Evolutionary conservation across 2,329 filamentous ascomycete species (phyloP).

Genomic region (Colletotrichum eremochloae): DNA sequence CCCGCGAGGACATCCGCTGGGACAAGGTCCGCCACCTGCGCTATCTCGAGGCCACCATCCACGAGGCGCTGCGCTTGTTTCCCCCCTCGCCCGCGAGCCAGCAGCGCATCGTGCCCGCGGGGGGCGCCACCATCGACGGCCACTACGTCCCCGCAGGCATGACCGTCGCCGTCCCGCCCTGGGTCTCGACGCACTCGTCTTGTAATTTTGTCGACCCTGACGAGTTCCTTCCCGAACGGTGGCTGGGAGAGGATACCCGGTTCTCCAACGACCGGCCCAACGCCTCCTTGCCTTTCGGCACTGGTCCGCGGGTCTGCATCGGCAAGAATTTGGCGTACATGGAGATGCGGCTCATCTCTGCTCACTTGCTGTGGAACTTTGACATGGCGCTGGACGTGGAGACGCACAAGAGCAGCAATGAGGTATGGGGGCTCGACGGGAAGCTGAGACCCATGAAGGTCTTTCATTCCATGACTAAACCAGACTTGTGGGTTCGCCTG

Average conservation of each 20-base stretch:
- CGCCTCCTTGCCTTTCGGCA: conserved; percentile 51
- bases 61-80: conserved; percentile 64
- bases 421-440: neutral
- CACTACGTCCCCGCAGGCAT: conserved; percentile 53
- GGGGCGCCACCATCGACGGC: conserved; percentile 53
- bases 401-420: conserved; percentile 17
- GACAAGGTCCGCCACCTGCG: conserved; percentile 52
- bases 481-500: neutral
- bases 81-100: conserved; percentile 62
- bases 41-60: conserved; percentile 66
- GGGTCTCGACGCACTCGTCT: conserved; percentile 21
- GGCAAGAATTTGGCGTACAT: conserved; percentile 58
- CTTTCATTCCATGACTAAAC: conserved; percentile 7
- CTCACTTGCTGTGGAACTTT: conserved; percentile 60
- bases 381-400: conserved; percentile 55
- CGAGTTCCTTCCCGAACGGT: conserved; percentile 54
- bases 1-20: conserved; percentile 51
- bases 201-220: conserved; percentile 58
- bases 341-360: conserved; percentile 62
- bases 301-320: conserved; percentile 54
- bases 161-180: conserved; percentile 57
- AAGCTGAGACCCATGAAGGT: conserved; percentile 1
- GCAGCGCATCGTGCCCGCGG: conserved; percentile 62
- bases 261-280: conserved; percentile 55
- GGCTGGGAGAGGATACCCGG: neutral